Evolutionary conservation across 306 rosid species (phyloP).

Genomic region (Dryas alaskensis): DNA sequence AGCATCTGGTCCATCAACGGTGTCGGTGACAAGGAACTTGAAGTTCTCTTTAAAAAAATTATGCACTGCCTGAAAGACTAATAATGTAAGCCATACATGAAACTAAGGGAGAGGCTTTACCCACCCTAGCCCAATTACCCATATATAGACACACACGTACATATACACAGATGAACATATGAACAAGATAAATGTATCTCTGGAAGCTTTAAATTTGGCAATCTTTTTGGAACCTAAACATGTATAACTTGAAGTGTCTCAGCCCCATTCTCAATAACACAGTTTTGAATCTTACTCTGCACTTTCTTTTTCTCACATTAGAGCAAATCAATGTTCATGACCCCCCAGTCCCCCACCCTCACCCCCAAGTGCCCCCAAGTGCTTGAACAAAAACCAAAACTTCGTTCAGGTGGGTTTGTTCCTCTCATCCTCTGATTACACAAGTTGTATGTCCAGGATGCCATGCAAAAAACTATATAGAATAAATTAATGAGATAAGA

Average conservation of each 20-base stretch:
- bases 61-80: constrained; percentile 68
- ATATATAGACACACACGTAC: too few relatives aligned
- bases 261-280: too few relatives aligned
- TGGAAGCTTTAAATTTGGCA: too few relatives aligned
- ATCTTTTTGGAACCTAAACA: too few relatives aligned
- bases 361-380: too few relatives aligned
- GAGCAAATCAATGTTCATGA: neutral
- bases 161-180: too few relatives aligned
- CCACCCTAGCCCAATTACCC: too few relatives aligned
- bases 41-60: constrained; percentile 81
- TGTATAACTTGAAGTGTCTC: too few relatives aligned
- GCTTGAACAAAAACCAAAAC: too few relatives aligned
- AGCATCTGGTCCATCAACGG: constrained; percentile 84
- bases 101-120: neutral
- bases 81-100: constrained; percentile 19
- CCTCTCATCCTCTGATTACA: neutral
- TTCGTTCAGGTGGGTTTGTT: too few relatives aligned
- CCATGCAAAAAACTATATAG: neutral
- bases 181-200: too few relatives aligned
- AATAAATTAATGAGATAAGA: constrained; percentile 3
- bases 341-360: too few relatives aligned
- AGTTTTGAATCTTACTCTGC: neutral
- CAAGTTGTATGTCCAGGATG: neutral
- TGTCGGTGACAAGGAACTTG: constrained; percentile 83
- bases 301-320: neutral